Conservation (phyloP, 2,329 filamentous ascomycete species). For the Arthrobotrys musiformis region DNA sequence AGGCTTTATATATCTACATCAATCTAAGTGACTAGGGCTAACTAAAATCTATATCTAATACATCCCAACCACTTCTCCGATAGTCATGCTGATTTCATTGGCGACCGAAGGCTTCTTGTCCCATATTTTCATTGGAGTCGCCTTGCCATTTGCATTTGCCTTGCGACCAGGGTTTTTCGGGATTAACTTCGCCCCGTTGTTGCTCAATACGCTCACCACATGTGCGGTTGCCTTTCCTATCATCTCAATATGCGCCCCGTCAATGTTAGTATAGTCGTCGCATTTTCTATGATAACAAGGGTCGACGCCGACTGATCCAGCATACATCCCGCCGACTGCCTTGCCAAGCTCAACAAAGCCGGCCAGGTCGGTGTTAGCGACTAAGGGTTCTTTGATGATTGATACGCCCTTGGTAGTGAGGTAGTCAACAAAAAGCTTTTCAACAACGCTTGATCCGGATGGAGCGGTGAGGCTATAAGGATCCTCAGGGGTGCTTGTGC, state of each 20-base stretch:
- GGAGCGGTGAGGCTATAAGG: constrained; percentile 56
- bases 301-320: constrained; percentile 65
- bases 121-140: neutral
- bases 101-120: neutral
- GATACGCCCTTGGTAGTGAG: constrained; percentile 57
- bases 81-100: neutral
- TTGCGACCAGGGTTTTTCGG: neutral
- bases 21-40: too few species aligned
- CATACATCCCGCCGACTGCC: constrained; percentile 62
- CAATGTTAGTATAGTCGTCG: constrained; percentile 61
- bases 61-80: neutral
- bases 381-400: constrained; percentile 60
- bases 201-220: constrained; percentile 59
- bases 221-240: constrained; percentile 62
- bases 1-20: too few species aligned
- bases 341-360: constrained; percentile 62
- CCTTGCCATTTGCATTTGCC: neutral
- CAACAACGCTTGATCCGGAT: constrained; percentile 61
- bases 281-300: constrained; percentile 62
- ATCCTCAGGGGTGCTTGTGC: constrained; percentile 67
- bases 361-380: constrained; percentile 61
- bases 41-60: too few species aligned
- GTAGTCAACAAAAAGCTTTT: constrained; percentile 61
- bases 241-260: constrained; percentile 60
- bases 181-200: neutral